Conservation (phyloP, 371 early-diverging fungal species). For the Rhizomucor miehei region DNA sequence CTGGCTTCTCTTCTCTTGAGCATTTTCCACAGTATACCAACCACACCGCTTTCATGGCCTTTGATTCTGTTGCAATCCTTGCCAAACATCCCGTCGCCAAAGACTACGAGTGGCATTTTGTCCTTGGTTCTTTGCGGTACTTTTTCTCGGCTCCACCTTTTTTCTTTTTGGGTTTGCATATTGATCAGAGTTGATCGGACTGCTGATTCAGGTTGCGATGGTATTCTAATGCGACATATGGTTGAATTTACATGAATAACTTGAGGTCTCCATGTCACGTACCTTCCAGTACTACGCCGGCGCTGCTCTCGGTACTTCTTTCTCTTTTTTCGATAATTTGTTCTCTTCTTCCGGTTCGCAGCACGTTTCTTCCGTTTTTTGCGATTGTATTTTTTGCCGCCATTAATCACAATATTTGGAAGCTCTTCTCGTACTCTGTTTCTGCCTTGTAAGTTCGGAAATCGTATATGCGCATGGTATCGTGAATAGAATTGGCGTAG, state of each 20-base stretch:
- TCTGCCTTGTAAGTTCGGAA: background rate
- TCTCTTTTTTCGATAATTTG: background rate
- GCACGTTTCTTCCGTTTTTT: background rate
- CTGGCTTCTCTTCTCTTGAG: slow-evolving; percentile 5
- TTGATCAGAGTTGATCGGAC: background rate
- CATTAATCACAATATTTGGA: background rate
- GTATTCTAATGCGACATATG: background rate
- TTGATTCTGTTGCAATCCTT: background rate
- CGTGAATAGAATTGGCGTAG: no score
- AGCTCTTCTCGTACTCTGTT: background rate
- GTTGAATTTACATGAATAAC: no score
- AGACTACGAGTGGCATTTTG: slow-evolving; percentile 8
- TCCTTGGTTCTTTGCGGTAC: background rate
- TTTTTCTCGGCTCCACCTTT: background rate
- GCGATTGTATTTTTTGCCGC: background rate
- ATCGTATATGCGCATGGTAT: no score
- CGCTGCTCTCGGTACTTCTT: background rate
- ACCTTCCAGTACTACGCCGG: no score
- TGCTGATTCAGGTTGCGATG: slow-evolving; percentile 1
- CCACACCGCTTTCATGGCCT: background rate
- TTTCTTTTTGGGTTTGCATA: background rate
- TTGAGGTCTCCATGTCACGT: no score
- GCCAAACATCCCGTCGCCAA: slow-evolving; percentile 8
- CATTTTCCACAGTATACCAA: slow-evolving; percentile 1
- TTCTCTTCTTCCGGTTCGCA: background rate